phyloP scores from a whole-genome alignment of 2,329 filamentous ascomycete species.

The Xylariaceae sp. region DNA sequence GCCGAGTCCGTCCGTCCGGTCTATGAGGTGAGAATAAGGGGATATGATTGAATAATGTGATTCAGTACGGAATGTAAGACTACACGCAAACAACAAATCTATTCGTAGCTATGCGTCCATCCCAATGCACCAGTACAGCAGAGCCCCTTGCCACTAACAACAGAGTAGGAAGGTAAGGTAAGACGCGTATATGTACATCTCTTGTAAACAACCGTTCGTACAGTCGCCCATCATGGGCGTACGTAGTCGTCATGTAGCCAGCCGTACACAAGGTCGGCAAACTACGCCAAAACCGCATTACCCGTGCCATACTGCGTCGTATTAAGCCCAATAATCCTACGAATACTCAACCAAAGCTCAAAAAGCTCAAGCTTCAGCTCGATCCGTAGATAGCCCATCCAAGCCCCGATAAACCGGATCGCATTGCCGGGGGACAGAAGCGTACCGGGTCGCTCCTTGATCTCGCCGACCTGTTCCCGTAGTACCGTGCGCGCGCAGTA shows the following conservation, averaged over 20 bases:
- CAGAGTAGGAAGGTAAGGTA: too few relatives aligned
- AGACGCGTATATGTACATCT: background rate
- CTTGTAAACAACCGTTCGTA: background rate
- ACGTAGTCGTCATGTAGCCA: too few relatives aligned
- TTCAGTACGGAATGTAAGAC: background rate
- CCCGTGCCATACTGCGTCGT: constrained; percentile 14
- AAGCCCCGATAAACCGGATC: constrained; percentile 49
- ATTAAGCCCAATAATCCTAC: constrained; percentile 42
- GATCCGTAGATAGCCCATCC: constrained; percentile 54
- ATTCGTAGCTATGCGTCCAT: background rate
- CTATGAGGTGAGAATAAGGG: too few relatives aligned
- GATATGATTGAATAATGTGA: too few relatives aligned
- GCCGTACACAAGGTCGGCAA: too few relatives aligned
- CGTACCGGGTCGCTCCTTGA: constrained; percentile 45
- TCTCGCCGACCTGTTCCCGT: constrained; percentile 57
- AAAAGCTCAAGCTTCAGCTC: constrained; percentile 59
- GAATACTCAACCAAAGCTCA: constrained; percentile 55
- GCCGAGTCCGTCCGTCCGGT: too few relatives aligned
- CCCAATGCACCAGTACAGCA: background rate
- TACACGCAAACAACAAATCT: background rate
- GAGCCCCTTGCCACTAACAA: too few relatives aligned
- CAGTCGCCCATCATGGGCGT: too few relatives aligned
- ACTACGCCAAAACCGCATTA: background rate
- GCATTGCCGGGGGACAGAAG: constrained; percentile 56
- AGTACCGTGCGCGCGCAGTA: constrained; percentile 65